Base-by-base conservation (phyloP, 2,329 filamentous ascomycete genomes). In the Aspergillus phoenicis region DNA sequence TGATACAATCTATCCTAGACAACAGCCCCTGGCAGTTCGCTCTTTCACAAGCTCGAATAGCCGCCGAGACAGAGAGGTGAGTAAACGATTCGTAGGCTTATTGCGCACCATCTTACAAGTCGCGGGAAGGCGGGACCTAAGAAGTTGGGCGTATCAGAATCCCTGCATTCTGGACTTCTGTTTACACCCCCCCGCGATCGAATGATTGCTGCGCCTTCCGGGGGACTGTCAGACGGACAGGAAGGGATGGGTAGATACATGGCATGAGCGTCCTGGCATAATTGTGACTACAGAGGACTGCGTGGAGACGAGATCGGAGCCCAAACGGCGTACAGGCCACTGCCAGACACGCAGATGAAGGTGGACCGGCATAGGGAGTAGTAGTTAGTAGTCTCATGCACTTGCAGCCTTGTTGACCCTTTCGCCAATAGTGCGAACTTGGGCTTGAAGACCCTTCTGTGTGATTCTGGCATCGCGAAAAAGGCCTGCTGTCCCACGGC, bases 111-210 rank as follows among this genome's bases (percentile, higher is more conserved):
- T 22, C 17, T 22, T 30, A 51, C 26, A 17, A 51, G 26, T 17
- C 8, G 26, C 26, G 47, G 47, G n/a, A 30, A 33, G 52, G 28
- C 52, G 26, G 38, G 52, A 43, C 39, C 52, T 43, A 43, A 41
- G 24, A 38, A 36, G 28, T 30, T 43, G 38, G 13, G 7, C 22
- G 38, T 41, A 55, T 55, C 52, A 43, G 36, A 15, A 55, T 43
- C 52, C 52, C 52, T 54, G 52, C 36, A 43, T 43, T 11, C 11
- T 22, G 36, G 15, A 43, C 39, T 26, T 36, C 52, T 39, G 36
- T 20, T 26, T 30, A 54, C 24, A 43, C 20, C 26, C 52, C 52
- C 52, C 41, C 52, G 41, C 52, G 52, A 43, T 54, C 41, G 41
- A 43, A 28, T 43, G 52, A 43, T 43, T 20, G 30, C 17, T 20